These are phyloP conservation scores for Nemania serpens DNA, from an alignment of 2,329 filamentous ascomycete genomes.

Conservation along the genomic window DNA sequence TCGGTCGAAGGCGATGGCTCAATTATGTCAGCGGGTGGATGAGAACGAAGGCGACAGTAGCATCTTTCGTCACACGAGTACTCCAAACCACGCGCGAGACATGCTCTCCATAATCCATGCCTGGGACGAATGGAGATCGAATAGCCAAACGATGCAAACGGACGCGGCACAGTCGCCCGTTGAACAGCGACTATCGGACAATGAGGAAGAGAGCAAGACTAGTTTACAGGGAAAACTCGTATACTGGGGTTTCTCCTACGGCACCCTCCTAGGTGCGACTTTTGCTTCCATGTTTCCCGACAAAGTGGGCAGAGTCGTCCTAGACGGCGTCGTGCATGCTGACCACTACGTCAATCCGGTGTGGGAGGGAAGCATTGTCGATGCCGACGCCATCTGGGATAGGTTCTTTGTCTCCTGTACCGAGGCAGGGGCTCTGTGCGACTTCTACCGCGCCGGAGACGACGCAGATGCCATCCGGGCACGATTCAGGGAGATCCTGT, in stretches of 20 bases:
- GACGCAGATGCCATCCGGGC: constrained; percentile 37
- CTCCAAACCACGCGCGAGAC: constrained; percentile 45
- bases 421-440: constrained; percentile 47
- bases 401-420: constrained; percentile 55
- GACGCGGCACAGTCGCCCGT: constrained; percentile 10
- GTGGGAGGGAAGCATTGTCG: constrained; percentile 47
- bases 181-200: constrained; percentile 10
- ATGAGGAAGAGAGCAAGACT: constrained; percentile 17
- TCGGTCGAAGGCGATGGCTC: constrained; percentile 39
- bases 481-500: constrained; percentile 42
- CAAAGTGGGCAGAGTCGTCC: constrained; percentile 49
- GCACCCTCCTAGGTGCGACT: constrained; percentile 46
- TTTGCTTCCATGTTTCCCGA: constrained; percentile 50
- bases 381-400: constrained; percentile 52
- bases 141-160: constrained; percentile 22
- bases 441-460: constrained; percentile 45
- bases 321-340: constrained; percentile 44
- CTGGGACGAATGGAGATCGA: constrained; percentile 44
- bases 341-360: constrained; percentile 49
- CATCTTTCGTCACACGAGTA: constrained; percentile 43
- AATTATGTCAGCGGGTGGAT: constrained; percentile 42
- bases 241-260: constrained; percentile 50
- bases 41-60: constrained; percentile 37
- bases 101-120: constrained; percentile 48
- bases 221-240: constrained; percentile 41